Base-by-base conservation (phyloP, 31 red algal genomes). In the Asparagopsis taxiformis region DNA sequence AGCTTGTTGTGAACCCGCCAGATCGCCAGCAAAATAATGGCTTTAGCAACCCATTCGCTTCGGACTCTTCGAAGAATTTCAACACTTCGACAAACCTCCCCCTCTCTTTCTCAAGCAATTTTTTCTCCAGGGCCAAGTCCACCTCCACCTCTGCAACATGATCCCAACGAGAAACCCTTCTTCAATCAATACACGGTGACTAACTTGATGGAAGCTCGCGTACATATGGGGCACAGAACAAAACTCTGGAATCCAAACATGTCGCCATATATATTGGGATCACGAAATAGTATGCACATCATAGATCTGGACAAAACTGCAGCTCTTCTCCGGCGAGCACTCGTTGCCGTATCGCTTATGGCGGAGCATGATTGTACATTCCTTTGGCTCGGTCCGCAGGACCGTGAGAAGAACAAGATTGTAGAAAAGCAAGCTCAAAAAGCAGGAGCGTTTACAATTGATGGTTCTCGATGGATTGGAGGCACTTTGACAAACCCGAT, bases 401-500 rank as follows among this genome's bases (percentile, higher is more conserved):
- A 76, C 51, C 24, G 39, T 2, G 55, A 77, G 31, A 73, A 89
- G 48, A 37, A 33, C 24, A 61, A 37, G 28, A 77, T 89, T 26
- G 74, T 89, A 10, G 64, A 77, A 51, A 74, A 70, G 9, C 69
- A 73, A 44, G 82, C 70, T 32, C 38, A 32, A 32, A 75, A 73
- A 19, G 71, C 82, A 32, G 82, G 82, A 20, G 82, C 82, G 2
- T 76, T 67, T 37, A 74, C 85, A 21, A 73, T 80, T 31, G 56
- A 70, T 37, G 64, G 60, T 49, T 62, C 63, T 34, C 90, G 95
- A 15, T 99, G 91, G 91, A 74, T 95, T 30, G 88, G 88, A 37
- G 96, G 96, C 17, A 99, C 88, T 31, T 70, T 99, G 6, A 99
- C 96, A 9, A 95, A 99, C 60, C 72, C 88, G 8, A 67, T 89